Percentiles rank a stretch among this genome's conserved stretches.
phyloP scores from a whole-genome alignment of 768 basidiomycete species.

The Strobilomyces echinocephalus region DNA sequence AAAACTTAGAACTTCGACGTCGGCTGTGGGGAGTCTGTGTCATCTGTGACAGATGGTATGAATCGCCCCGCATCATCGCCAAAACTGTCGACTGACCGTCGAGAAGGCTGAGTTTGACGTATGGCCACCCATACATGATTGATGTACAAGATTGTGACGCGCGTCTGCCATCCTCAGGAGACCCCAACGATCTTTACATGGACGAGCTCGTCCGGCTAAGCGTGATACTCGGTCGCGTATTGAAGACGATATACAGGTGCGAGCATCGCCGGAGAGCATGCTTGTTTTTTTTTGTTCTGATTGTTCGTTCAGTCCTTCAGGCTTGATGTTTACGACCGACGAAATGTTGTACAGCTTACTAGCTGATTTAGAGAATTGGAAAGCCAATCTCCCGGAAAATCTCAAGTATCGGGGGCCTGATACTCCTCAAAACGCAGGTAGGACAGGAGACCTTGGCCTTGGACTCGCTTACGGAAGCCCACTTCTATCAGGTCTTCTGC shows the following conservation, averaged over 20 bases:
- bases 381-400: conserved; percentile 67
- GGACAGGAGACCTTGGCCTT: conserved; percentile 20
- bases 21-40: conserved; percentile 94
- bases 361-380: conserved; percentile 71
- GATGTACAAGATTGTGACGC: conserved; percentile 96
- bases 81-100: conserved; percentile 3
- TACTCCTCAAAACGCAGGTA: conserved; percentile 63
- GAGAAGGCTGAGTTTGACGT: conserved; percentile 75
- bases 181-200: conserved; percentile 73
- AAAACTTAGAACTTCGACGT: conserved; percentile 79
- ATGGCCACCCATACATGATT: conserved; percentile 94
- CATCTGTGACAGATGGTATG: conserved; percentile 89
- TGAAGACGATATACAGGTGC: conserved; percentile 91
- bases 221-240: conserved; percentile 83
- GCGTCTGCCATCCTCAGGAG: conserved; percentile 84
- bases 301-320: conserved; percentile 61
- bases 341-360: conserved; percentile 65
- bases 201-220: conserved; percentile 90
- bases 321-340: conserved; percentile 80
- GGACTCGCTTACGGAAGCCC: conserved; percentile 1
- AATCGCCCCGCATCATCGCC: conserved; percentile 2
- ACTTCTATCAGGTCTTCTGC: conserved; percentile 63
- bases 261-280: conserved; percentile 4
- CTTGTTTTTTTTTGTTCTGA: conserved; percentile 5
- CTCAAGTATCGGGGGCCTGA: conserved; percentile 74